Evolutionary conservation across 2,329 filamentous ascomycete genomes (phyloP).

Genomic region (Tolypocladium nubicola): DNA sequence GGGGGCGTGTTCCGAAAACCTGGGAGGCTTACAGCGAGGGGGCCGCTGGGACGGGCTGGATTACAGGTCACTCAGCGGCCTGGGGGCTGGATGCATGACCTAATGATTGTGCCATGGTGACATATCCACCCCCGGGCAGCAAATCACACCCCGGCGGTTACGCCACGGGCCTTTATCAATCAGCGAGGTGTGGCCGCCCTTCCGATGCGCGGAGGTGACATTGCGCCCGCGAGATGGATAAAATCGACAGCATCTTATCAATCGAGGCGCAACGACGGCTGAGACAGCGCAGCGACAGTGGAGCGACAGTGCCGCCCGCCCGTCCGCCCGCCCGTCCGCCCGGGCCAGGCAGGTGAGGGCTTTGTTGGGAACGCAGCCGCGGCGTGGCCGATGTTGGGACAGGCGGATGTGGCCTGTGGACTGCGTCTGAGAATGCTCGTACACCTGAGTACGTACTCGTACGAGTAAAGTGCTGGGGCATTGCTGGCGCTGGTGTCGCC

Average conservation of each 20-base stretch:
- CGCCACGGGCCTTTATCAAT: slow-evolving; percentile 1
- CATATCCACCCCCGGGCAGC: not conserved
- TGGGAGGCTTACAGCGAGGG: not conserved
- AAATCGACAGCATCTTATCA: not conserved
- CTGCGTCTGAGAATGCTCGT: not conserved
- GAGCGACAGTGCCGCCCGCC: no score
- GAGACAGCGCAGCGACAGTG: not conserved
- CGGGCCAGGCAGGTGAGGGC: not conserved
- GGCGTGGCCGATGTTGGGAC: not conserved
- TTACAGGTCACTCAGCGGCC: not conserved
- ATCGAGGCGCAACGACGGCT: not conserved
- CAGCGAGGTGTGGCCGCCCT: not conserved
- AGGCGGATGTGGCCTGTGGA: not conserved
- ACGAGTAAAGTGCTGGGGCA: not conserved
- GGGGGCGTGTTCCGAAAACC: not conserved
- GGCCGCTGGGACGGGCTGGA: not conserved
- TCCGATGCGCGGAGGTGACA: not conserved
- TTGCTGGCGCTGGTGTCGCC: no score
- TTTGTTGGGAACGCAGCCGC: not conserved
- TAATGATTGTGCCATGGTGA: not conserved
- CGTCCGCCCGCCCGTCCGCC: not conserved
- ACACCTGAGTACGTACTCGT: no score
- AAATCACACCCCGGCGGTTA: not conserved
- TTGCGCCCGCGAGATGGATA: not conserved
- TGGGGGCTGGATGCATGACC: not conserved